A percentile compares a stretch with the other conserved stretches of the same genome.
These are phyloP conservation scores for Erythrophleum fordii DNA, from an alignment of 306 rosid species.

Conservation along the genomic window DNA sequence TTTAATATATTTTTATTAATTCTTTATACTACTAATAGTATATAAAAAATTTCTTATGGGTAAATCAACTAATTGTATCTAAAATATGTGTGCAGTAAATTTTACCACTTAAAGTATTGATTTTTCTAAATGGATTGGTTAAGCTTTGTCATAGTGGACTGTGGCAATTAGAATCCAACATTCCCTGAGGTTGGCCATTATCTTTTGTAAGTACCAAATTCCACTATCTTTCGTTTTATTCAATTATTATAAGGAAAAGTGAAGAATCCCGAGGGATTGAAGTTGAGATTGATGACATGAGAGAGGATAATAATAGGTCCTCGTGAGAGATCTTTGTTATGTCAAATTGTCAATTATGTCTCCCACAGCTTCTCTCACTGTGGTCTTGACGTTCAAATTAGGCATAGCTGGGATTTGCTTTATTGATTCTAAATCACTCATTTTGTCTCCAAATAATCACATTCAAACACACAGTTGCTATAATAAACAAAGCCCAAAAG, in stretches of 20 bases:
- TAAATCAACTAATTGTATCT: background rate
- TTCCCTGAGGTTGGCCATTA: conserved; percentile 40
- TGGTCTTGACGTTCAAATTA: conserved; percentile 2
- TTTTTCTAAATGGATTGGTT: background rate
- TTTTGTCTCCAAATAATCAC: conserved; percentile 55
- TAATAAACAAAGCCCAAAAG: conserved; percentile 42
- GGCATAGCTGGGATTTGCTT: conserved; percentile 51
- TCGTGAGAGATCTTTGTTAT: conserved; percentile 61
- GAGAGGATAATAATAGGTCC: conserved; percentile 24
- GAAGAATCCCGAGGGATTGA: conserved; percentile 62
- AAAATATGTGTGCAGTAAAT: background rate
- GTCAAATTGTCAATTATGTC: conserved; percentile 57
- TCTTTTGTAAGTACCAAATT: conserved; percentile 41
- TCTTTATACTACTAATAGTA: too few relatives aligned
- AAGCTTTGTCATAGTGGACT: background rate
- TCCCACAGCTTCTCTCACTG: conserved; percentile 13
- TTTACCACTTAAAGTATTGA: background rate
- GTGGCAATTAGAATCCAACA: conserved; percentile 60
- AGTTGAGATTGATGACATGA: conserved; percentile 54
- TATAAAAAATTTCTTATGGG: background rate
- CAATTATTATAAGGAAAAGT: conserved; percentile 38
- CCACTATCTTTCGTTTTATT: conserved; percentile 40
- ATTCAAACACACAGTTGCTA: conserved; percentile 55
- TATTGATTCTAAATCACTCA: conserved; percentile 66
- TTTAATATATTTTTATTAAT: background rate